Evolutionary conservation across 129 eudicot genomes (phyloP), one percentile per base, ranked within the genome.

Genomic region (Solidago caesia): DNA sequence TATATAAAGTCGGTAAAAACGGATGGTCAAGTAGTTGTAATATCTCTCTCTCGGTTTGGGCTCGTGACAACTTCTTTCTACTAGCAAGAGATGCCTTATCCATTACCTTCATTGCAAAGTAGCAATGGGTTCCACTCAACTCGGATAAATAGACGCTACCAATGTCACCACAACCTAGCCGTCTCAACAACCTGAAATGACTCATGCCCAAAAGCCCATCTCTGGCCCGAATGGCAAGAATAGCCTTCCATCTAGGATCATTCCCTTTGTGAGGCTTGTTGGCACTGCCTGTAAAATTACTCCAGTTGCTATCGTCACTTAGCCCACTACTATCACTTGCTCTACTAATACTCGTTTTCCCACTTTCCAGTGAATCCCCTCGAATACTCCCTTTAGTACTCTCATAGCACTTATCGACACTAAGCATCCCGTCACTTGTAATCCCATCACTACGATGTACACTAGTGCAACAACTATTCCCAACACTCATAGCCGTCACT

Each of bases 211-310:
- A 81, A 60, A 82, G 83, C 27, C 92, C 91, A 68, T 91, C 90
- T 56, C 97, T 84, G 11, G 80, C 73, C 73, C 91, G 78, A 44
- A 91, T 75, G 52, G 92, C 87, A 57, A 86, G 86, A 76, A 91
- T 91, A 63, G 97, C 95, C 71, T 88, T 88, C 97, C 97, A 91
- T 83, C 95, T 82, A 7, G 97, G 97, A 80, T 91, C 97, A 49
- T 91, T 88, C 52, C 97, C 95, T 81, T 88, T 88, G 78, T 91
- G 97, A 64, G 97, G 96, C 83, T 91, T 91, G 73, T 82, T 88
- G 51, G 85, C 95, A 77, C 94, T 84, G 5, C 90, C 88, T 0
- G 97, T 88, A 67, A 81, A 77, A 79, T 86, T 88, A 84, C 97
- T 91, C 97, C 97, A 91, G 74, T 81, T 88, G 65, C 97, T 91